Evolutionary conservation across 768 basidiomycete genomes (phyloP), one percentile per base, ranked within the genome.

Genomic region (Candolleomyces eurysporus): DNA sequence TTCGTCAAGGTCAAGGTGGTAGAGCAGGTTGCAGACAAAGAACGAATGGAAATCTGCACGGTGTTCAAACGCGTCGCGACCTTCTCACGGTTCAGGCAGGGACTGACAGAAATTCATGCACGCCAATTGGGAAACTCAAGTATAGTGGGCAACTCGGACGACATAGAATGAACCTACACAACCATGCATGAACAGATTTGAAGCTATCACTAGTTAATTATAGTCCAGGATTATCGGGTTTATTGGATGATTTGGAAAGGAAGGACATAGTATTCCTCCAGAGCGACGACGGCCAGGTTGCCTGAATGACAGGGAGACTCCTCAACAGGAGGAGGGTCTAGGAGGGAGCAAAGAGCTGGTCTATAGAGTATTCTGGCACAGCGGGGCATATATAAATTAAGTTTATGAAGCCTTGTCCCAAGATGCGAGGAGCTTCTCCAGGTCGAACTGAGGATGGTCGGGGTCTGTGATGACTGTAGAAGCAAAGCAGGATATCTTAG

Each of bases 361-460:
- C 52, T 54, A 54, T 54, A 54, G 21, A 46, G 61, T 19, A 40
- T 40, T n/a, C 19, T 57, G 40, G 11, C 10, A 26, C 30, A 21
- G 53, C 22, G 40, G 31, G 42, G 48, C 46, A 69, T 26, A 57
- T 36, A 45, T 60, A 61, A 52, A 58, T 51, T 48, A 52, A 59
- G 46, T 72, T 79, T 78, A 88, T 81, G 78, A 83, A 67, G 85
- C 85, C 71, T 82, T 85, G 76, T 92, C 91, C 83, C 86, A 88
- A 71, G 87, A 85, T 48, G 82, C 80, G 72, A 92, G 69, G 62
- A 97, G 77, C 76, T 94, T 94, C 82, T 98, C 96, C 72, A 98
- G 81, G 82, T 98, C 95, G 77, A 98, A 99, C 65, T 85, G 87
- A 57, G 96, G 94, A 76, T 98, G 89, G 68, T 98, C 96, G 46